phyloP scores from a whole-genome alignment of 2,329 filamentous ascomycete species.

The Curvularia hawaiiensis region DNA sequence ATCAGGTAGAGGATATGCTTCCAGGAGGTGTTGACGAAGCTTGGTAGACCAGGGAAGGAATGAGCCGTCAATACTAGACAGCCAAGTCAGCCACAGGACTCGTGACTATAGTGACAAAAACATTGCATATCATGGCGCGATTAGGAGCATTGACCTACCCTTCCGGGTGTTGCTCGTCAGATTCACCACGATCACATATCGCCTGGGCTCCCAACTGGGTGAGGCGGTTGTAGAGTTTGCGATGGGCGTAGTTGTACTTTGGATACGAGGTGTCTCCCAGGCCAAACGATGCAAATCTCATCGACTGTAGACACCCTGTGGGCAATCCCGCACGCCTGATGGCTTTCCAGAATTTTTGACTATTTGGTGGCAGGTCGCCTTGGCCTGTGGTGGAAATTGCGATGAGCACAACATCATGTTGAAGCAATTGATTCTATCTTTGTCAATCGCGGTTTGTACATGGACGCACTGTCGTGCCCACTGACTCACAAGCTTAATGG shows the following conservation, averaged over 20 bases:
- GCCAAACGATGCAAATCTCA: constrained; percentile 85
- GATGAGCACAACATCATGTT: constrained; percentile 69
- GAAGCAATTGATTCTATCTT: constrained; percentile 50
- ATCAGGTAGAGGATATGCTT: constrained; percentile 71
- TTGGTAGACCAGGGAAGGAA: constrained; percentile 78
- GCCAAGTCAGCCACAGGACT: constrained; percentile 7
- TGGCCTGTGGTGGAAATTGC: constrained; percentile 92
- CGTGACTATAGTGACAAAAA: constrained; percentile 30
- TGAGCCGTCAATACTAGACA: constrained; percentile 73
- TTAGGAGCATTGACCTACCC: constrained; percentile 62
- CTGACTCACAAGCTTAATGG: constrained; percentile 71
- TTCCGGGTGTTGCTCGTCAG: constrained; percentile 91
- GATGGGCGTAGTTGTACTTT: constrained; percentile 93
- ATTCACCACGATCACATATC: constrained; percentile 80
- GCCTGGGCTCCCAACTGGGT: constrained; percentile 80
- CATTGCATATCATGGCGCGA: background rate
- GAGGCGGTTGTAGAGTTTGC: constrained; percentile 85
- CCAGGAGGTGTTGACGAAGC: constrained; percentile 69
- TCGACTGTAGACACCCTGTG: constrained; percentile 67
- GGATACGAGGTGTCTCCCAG: constrained; percentile 94
- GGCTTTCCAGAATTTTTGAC: constrained; percentile 80
- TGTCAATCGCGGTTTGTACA: constrained; percentile 12
- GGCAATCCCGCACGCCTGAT: constrained; percentile 80
- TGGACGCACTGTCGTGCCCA: background rate
- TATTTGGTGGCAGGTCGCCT: constrained; percentile 88